These are phyloP conservation scores for Hirschfeldia incana DNA, from an alignment of 345 rosid species.

Conservation along the genomic window DNA sequence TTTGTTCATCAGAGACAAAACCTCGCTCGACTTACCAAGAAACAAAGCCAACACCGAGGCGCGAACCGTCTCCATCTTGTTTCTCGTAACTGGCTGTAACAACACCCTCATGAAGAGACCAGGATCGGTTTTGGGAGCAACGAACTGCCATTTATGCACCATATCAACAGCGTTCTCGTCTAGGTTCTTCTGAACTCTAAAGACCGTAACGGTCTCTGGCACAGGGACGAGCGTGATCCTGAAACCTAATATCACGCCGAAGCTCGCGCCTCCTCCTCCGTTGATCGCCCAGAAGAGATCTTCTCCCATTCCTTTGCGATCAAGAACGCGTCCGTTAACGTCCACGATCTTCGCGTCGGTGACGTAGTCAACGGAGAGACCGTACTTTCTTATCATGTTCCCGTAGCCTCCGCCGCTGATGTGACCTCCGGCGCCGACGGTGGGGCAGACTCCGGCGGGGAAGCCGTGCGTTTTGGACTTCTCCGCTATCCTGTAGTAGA, in stretches of 20 bases:
- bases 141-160: constrained; percentile 51
- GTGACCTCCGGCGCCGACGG: background rate
- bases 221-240: constrained; percentile 48
- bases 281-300: background rate
- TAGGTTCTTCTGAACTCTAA: constrained; percentile 40
- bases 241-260: background rate
- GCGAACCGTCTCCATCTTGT: constrained; percentile 41
- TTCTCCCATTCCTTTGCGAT: background rate
- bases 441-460: background rate
- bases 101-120: constrained; percentile 68
- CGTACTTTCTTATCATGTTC: background rate
- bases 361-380: background rate
- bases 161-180: constrained; percentile 46
- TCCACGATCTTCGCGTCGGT: background rate
- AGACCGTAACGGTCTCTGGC: constrained; percentile 52
- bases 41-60: constrained; percentile 41
- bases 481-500: background rate
- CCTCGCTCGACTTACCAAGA: constrained; percentile 41
- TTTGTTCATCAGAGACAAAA: constrained; percentile 39
- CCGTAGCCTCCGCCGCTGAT: background rate
- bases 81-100: constrained; percentile 51
- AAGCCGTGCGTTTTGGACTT: background rate
- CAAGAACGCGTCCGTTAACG: background rate
- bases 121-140: constrained; percentile 56
- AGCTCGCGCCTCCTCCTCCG: background rate